A percentile compares a stretch with the other conserved stretches of the same genome.
These are phyloP conservation scores for Lactifluus piperatus DNA, from an alignment of 768 basidiomycete genomes.

Conservation along the genomic window DNA sequence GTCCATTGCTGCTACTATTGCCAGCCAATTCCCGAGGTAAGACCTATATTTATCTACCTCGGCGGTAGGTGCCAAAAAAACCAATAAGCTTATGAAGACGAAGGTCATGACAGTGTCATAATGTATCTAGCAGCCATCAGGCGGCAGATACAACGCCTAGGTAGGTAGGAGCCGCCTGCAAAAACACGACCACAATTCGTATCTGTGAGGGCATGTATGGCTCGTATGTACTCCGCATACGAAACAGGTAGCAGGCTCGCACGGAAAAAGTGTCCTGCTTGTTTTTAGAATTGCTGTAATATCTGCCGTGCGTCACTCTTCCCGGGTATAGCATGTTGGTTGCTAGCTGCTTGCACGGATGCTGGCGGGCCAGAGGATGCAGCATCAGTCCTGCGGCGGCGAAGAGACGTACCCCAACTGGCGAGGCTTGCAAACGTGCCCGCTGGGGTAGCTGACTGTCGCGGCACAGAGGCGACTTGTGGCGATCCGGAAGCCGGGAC, in stretches of 20 bases:
- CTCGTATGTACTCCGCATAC: background rate
- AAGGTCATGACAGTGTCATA: background rate
- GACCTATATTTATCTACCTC: background rate
- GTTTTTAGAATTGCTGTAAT: conserved; percentile 5
- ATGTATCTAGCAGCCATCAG: background rate
- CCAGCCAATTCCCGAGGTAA: background rate
- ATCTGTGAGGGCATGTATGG: background rate
- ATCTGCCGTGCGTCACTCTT: conserved; percentile 1
- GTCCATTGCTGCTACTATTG: conserved; percentile 27
- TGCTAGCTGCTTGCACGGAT: background rate
- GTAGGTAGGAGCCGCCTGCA: background rate
- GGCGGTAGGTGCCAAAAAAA: background rate
- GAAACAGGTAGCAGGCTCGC: background rate
- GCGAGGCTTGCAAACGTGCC: conserved; percentile 27
- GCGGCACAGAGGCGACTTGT: conserved; percentile 24
- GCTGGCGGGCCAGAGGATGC: background rate
- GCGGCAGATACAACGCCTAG: background rate
- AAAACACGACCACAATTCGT: background rate
- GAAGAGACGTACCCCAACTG: conserved; percentile 18
- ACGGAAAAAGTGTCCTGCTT: background rate
- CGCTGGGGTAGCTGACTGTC: conserved; percentile 19
- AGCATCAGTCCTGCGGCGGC: conserved; percentile 11
- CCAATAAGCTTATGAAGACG: background rate
- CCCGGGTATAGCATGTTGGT: background rate
- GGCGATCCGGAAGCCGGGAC: conserved; percentile 30